Conservation (phyloP, 106 monocot species). For the Cymbidium sinense region DNA sequence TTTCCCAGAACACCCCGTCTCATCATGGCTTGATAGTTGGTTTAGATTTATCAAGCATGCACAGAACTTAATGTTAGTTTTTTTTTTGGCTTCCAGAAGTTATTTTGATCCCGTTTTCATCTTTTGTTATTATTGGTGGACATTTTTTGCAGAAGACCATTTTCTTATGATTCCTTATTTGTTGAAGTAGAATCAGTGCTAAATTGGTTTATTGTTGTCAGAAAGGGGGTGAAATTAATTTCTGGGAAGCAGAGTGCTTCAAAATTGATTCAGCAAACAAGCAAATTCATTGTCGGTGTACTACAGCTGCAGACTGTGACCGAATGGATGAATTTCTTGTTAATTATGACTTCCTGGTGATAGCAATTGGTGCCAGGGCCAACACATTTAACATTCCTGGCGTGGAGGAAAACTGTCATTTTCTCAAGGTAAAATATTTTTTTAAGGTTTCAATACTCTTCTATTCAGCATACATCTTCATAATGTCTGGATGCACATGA, state of each 20-base stretch:
- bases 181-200: background rate
- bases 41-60: background rate
- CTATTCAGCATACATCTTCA: background rate
- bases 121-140: background rate
- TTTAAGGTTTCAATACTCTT: background rate
- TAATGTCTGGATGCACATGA: background rate
- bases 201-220: background rate
- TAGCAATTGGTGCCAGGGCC: constrained; percentile 40
- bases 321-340: constrained; percentile 39
- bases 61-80: background rate
- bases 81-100: background rate
- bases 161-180: background rate
- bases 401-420: constrained; percentile 51
- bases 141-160: background rate
- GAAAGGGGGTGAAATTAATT: constrained; percentile 11
- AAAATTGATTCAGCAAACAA: constrained; percentile 14
- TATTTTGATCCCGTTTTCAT: background rate
- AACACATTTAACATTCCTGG: constrained; percentile 64
- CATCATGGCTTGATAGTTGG: too few relatives aligned
- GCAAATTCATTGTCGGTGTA: constrained; percentile 12
- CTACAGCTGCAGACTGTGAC: constrained; percentile 24
- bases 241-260: constrained; percentile 15
- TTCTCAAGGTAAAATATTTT: constrained; percentile 31
- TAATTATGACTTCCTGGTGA: constrained; percentile 45
- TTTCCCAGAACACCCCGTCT: too few relatives aligned